Evolutionary conservation across 2,329 filamentous ascomycete species (phyloP), one percentile per base, ranked within the genome.

Genomic region (Verticillium nonalfalfae): DNA sequence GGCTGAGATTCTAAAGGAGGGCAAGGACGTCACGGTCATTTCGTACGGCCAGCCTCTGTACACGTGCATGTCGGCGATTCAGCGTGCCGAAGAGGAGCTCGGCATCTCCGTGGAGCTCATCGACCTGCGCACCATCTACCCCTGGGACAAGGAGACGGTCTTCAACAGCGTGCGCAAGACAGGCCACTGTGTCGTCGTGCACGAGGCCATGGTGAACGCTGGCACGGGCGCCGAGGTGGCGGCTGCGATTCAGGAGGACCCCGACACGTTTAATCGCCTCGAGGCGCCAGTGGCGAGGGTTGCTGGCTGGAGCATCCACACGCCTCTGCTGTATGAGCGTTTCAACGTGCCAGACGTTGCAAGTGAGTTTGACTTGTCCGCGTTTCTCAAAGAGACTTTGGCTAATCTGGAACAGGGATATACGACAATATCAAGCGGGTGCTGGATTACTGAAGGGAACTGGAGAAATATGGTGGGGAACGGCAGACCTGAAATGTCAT

Each of bases 31-130:
- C 18, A 97, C 93, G 0, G 81, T 97, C 33, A 81, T 97, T 14
- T 95, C 91, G 1, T 97, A 97, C 69, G 93, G 93, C 9, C 92
- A 95, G 67, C 93, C 93, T 18, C 76, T 97, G 21, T 97, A 97
- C 74, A 89, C 88, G 50, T 97, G 92, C 73, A 85, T 86, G 59
- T 81, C 85, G 4, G 93, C 93, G 0, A 89, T 96, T 64, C 82
- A 87, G 63, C 87, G 87, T 26, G 89, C 90, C 4, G 84, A 87
- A 70, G 86, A 92, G 72, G 91, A 91, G 65, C 81, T 92, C 57
- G 91, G 89, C 7, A 83, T 93, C 60, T 89, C 84, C 5, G 84
- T 93, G 15, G 93, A 97, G 79, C 79, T 97, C 61, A 92, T 97
- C 63, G 93, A 97, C 71, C 77, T 97, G 61, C 83, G 93, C 61